These are phyloP conservation scores for Phialocephala subalpina DNA, from an alignment of 2,329 filamentous ascomycete genomes.

Conservation along the genomic window DNA sequence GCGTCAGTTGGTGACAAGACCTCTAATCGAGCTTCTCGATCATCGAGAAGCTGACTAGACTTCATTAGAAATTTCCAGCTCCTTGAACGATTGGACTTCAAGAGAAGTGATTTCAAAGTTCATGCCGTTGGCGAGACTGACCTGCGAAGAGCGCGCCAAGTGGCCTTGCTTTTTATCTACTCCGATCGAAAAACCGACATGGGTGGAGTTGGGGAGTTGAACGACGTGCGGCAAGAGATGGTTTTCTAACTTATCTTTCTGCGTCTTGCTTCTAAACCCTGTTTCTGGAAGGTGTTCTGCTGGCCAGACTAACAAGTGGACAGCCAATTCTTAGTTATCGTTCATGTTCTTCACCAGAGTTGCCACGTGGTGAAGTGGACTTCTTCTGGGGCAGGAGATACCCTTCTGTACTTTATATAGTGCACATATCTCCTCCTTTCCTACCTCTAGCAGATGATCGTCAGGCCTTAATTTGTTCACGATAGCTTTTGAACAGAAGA, in stretches of 20 bases:
- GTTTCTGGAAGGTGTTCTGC: slow-evolving; percentile 9
- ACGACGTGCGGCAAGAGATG: too few relatives aligned
- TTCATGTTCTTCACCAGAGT: neutral
- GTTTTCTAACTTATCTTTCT: neutral
- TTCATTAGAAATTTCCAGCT: too few relatives aligned
- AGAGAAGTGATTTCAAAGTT: too few relatives aligned
- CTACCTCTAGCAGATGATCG: neutral
- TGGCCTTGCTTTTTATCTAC: too few relatives aligned
- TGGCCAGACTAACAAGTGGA: slow-evolving; percentile 1
- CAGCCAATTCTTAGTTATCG: neutral
- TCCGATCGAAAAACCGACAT: too few relatives aligned
- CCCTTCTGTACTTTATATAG: neutral
- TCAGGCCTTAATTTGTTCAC: neutral
- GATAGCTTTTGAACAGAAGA: neutral
- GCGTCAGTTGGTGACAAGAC: too few relatives aligned
- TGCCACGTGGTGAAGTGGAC: neutral
- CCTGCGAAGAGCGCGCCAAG: too few relatives aligned
- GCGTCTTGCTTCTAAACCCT: neutral
- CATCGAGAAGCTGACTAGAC: too few relatives aligned
- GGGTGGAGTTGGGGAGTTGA: too few relatives aligned
- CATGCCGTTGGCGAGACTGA: too few relatives aligned
- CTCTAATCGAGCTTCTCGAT: too few relatives aligned
- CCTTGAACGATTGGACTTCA: too few relatives aligned
- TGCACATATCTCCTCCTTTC: neutral
- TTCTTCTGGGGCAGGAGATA: neutral